A percentile compares a stretch with the other conserved stretches of the same genome.
Conservation (phyloP, 2,329 filamentous ascomycete species). For the Ceratocystis albifundus region DNA sequence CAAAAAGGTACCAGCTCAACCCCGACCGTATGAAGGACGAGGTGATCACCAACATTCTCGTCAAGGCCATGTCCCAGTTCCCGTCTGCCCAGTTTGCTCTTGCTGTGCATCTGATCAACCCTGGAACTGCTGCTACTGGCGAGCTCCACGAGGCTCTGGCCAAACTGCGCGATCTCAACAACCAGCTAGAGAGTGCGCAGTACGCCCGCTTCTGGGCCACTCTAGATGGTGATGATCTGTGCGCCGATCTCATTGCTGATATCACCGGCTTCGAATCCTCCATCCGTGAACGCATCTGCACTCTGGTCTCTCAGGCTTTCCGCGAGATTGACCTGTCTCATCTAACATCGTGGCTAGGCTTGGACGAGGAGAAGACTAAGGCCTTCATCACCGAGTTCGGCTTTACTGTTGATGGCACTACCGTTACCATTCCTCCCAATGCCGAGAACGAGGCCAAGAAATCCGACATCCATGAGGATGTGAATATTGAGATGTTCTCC, state of each 20-base stretch:
- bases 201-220: slow-evolving; percentile 90
- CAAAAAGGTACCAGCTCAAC: slow-evolving; percentile 94
- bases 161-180: slow-evolving; percentile 75
- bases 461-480: slow-evolving; percentile 87
- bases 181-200: slow-evolving; percentile 77
- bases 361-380: slow-evolving; percentile 54
- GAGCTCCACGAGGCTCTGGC: slow-evolving; percentile 82
- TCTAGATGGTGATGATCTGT: slow-evolving; percentile 85
- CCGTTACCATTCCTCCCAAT: slow-evolving; percentile 74
- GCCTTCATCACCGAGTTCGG: slow-evolving; percentile 77
- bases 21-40: slow-evolving; percentile 94
- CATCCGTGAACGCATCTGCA: slow-evolving; percentile 79
- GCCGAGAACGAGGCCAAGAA: slow-evolving; percentile 97
- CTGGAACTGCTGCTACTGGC: slow-evolving; percentile 53
- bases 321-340: slow-evolving; percentile 58
- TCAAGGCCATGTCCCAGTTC: slow-evolving; percentile 96
- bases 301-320: slow-evolving; percentile 71
- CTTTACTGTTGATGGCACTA: slow-evolving; percentile 63
- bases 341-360: slow-evolving; percentile 64
- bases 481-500: slow-evolving; percentile 77
- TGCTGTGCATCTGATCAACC: slow-evolving; percentile 83
- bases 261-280: slow-evolving; percentile 91
- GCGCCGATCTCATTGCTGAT: slow-evolving; percentile 89
- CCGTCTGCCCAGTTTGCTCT: slow-evolving; percentile 91
- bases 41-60: slow-evolving; percentile 96